A percentile compares a stretch with the other conserved stretches of the same genome.
Conservation (phyloP, 371 early-diverging fungal genomes). For the Mucor circinelloides region DNA sequence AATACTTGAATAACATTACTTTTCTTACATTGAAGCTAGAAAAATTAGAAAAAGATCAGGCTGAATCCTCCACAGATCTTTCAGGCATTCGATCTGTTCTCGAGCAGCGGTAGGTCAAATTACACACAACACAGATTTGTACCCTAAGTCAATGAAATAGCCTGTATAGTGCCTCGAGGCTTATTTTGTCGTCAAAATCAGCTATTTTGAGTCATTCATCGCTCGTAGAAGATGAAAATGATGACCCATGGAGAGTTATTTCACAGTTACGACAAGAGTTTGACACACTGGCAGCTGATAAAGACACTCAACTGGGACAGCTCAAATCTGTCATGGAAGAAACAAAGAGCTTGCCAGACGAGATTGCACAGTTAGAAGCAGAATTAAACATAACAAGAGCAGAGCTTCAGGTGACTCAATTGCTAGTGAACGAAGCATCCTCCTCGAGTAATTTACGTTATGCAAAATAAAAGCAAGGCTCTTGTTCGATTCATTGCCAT, state of each 20-base stretch:
- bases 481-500: no score
- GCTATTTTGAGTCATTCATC: not conserved
- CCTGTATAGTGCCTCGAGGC: not conserved
- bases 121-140: not conserved
- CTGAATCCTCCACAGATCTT: not conserved
- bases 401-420: slow-evolving; percentile 35
- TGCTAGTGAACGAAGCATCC: slow-evolving; percentile 12
- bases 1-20: slow-evolving; percentile 7
- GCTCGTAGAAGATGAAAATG: slow-evolving; percentile 7
- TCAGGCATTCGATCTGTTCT: slow-evolving; percentile 6
- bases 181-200: slow-evolving; percentile 1
- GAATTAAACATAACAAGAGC: slow-evolving; percentile 43
- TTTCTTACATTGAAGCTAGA: slow-evolving; percentile 1
- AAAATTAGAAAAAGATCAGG: not conserved
- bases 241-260: slow-evolving; percentile 34
- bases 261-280: slow-evolving; percentile 24
- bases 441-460: not conserved
- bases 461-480: not conserved
- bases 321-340: slow-evolving; percentile 22
- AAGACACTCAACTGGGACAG: slow-evolving; percentile 3
- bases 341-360: slow-evolving; percentile 27
- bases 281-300: slow-evolving; percentile 12
- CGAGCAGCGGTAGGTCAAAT: slow-evolving; percentile 8
- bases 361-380: slow-evolving; percentile 42
- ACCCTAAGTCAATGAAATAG: not conserved